Percentiles rank a stretch among this genome's conserved stretches.
phyloP scores from a whole-genome alignment of 2,329 filamentous ascomycete species.

The Paecilomyces formosus region DNA sequence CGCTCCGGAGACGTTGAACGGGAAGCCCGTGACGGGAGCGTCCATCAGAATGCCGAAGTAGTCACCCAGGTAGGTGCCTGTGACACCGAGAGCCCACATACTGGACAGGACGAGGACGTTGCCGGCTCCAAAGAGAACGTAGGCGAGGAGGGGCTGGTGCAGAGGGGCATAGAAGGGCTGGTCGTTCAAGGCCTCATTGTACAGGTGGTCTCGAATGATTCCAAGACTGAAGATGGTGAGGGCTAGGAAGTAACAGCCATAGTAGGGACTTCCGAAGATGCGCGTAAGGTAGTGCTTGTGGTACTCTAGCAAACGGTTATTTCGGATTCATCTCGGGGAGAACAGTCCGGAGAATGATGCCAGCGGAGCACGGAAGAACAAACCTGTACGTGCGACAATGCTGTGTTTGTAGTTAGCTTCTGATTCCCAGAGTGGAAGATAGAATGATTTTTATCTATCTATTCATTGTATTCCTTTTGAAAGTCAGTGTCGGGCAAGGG shows the following conservation, averaged over 20 bases:
- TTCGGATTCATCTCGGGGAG: slow-evolving; percentile 5
- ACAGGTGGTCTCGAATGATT: slow-evolving; percentile 78
- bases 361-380: slow-evolving; percentile 9
- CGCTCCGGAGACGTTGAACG: slow-evolving; percentile 82
- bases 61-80: slow-evolving; percentile 92
- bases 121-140: slow-evolving; percentile 63
- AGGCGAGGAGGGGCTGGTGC: slow-evolving; percentile 57
- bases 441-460: neutral
- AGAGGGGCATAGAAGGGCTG: slow-evolving; percentile 71
- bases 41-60: slow-evolving; percentile 99
- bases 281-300: slow-evolving; percentile 82
- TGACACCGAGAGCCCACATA: slow-evolving; percentile 88
- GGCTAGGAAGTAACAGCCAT: slow-evolving; percentile 85
- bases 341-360: slow-evolving; percentile 1
- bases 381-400: slow-evolving; percentile 76
- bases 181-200: slow-evolving; percentile 72
- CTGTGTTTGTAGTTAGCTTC: slow-evolving; percentile 43
- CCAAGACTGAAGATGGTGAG: slow-evolving; percentile 85
- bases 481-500: neutral
- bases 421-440: slow-evolving; percentile 8
- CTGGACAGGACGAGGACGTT: slow-evolving; percentile 81
- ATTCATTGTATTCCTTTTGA: neutral
- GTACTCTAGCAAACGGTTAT: slow-evolving; percentile 59
- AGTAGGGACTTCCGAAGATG: slow-evolving; percentile 69
- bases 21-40: slow-evolving; percentile 85